Evolutionary conservation across 371 early-diverging fungal species (phyloP).

Genomic region (Haplosporangium sp.): DNA sequence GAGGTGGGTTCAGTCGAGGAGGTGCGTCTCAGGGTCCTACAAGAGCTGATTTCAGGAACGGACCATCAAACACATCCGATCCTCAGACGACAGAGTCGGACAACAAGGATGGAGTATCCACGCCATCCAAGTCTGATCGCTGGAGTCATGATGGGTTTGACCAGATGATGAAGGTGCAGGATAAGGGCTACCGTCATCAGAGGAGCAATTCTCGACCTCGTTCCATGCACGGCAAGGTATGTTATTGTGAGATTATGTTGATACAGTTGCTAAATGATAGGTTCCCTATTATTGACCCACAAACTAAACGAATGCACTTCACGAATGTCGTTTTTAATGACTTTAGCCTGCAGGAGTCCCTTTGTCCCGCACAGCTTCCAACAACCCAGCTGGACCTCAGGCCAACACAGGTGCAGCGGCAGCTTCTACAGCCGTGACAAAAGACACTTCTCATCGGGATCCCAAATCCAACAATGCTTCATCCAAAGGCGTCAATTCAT

Average conservation of each 20-base stretch:
- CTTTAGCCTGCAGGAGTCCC: constrained; percentile 20
- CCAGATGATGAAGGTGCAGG: constrained; percentile 51
- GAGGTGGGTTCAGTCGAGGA: constrained; percentile 46
- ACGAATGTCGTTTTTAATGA: background rate
- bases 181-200: constrained; percentile 43
- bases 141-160: constrained; percentile 56
- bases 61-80: constrained; percentile 6
- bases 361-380: constrained; percentile 22
- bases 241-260: background rate
- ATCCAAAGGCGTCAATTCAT: too few species aligned
- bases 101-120: constrained; percentile 15
- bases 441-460: background rate
- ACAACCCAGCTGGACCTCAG: constrained; percentile 4
- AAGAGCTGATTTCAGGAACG: constrained; percentile 38
- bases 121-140: constrained; percentile 42
- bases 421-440: background rate
- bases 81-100: constrained; percentile 17
- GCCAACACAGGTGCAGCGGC: constrained; percentile 1
- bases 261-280: too few species aligned
- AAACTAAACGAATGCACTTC: background rate
- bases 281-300: background rate
- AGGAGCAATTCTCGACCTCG: constrained; percentile 41
- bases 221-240: constrained; percentile 45
- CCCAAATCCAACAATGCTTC: background rate
- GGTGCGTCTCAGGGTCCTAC: constrained; percentile 30